Conservation (phyloP, 371 early-diverging fungal species). For the Mucor piriformis region DNA sequence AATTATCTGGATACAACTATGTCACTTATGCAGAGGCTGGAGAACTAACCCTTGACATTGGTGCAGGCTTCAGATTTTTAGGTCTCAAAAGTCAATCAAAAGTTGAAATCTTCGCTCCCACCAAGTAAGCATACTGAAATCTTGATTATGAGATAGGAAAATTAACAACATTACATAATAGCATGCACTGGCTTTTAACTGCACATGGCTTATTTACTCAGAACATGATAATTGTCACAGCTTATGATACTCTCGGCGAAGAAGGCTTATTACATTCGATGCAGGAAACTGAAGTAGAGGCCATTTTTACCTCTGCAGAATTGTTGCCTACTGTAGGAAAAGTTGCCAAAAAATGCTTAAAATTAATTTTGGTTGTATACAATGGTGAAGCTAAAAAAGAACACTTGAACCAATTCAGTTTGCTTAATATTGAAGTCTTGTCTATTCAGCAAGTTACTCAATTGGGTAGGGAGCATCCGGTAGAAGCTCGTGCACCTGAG, state of each 20-base stretch:
- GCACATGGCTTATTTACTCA: constrained; percentile 55
- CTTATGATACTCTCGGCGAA: constrained; percentile 81
- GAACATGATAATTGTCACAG: constrained; percentile 71
- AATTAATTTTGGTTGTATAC: constrained; percentile 71
- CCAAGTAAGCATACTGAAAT: constrained; percentile 51
- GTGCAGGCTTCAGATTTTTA: constrained; percentile 66
- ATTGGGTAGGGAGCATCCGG: constrained; percentile 65
- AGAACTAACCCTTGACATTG: constrained; percentile 49
- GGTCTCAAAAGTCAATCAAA: constrained; percentile 65
- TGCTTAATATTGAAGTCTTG: constrained; percentile 5
- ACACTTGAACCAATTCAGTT: not conserved
- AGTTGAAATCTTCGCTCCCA: constrained; percentile 72
- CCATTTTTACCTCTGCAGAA: constrained; percentile 69
- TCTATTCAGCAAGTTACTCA: constrained; percentile 55
- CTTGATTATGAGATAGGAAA: not conserved
- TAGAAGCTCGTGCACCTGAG: constrained; percentile 54
- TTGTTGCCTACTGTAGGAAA: constrained; percentile 58
- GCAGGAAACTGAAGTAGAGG: constrained; percentile 65
- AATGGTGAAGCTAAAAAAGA: constrained; percentile 58
- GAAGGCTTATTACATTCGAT: constrained; percentile 65
- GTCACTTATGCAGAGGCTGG: constrained; percentile 64
- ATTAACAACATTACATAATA: constrained; percentile 1
- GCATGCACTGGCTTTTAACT: constrained; percentile 38
- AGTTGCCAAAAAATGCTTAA: constrained; percentile 53
- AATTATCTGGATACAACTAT: constrained; percentile 71